Conservation (phyloP, 148 eudicot genomes). For the Silene latifolia region DNA sequence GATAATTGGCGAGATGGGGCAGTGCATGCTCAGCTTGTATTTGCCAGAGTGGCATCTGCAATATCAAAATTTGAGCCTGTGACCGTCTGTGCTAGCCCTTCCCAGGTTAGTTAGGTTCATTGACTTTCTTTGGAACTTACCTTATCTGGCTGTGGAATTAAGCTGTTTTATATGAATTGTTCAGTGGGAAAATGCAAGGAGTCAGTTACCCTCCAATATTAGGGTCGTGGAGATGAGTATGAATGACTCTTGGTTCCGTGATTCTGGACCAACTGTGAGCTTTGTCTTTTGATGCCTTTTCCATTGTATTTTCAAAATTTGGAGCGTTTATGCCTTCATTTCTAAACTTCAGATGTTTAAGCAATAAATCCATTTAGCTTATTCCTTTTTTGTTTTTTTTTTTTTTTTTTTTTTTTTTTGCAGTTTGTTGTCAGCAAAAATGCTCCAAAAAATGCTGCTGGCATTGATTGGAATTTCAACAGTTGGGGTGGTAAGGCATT, state of each 20-base stretch:
- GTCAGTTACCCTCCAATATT: constrained; percentile 55
- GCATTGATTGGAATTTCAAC: constrained; percentile 94
- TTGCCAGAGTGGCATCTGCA: constrained; percentile 69
- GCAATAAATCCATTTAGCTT: not conserved
- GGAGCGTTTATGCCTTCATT: not conserved
- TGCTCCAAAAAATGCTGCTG: constrained; percentile 45
- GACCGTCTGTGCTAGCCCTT: constrained; percentile 51
- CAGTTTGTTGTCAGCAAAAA: constrained; percentile 67
- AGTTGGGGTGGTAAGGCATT: constrained; percentile 82
- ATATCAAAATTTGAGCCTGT: constrained; percentile 56
- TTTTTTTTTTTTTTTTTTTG: too few relatives aligned
- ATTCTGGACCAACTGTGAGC: constrained; percentile 90
- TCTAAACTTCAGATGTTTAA: not conserved
- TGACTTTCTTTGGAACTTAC: not conserved
- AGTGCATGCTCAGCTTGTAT: constrained; percentile 58
- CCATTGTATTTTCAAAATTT: not conserved
- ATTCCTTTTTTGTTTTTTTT: not conserved
- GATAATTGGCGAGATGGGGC: constrained; percentile 87
- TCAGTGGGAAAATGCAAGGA: constrained; percentile 85
- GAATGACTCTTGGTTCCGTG: constrained; percentile 98
- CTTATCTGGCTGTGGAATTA: constrained; percentile 10
- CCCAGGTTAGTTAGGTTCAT: constrained; percentile 49
- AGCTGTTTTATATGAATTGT: constrained; percentile 13
- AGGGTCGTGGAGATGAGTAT: constrained; percentile 93
- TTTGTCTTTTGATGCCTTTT: not conserved